Base-by-base conservation (phyloP, 768 basidiomycete species). In the Boletales sp. region DNA sequence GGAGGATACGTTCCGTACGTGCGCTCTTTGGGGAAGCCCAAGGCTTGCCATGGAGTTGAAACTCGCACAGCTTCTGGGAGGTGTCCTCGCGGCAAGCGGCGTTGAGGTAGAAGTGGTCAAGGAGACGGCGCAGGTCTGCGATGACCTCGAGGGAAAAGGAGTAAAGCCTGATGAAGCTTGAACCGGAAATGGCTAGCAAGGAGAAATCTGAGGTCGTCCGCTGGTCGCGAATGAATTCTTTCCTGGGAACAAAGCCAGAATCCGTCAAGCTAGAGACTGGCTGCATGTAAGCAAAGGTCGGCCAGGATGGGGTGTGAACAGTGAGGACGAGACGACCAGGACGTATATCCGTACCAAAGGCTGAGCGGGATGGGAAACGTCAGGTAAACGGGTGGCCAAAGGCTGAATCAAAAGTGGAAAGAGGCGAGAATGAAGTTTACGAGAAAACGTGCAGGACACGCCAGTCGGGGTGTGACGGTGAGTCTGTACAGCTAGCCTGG, bases 21-120 rank as follows among this genome's bases (percentile, higher is more conserved):
- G 81, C 69, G 55, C 75, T 81, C 73, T 86, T 90, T 46, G 86
- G 71, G 54, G 75, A 83, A 33, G 78, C 72, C 87, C 87, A 90
- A 39, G 87, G 87, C 68, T 83, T 88, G 28, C 80, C 81, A 32
- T 81, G 76, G 33, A 90, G 72, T 25, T 74, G 67, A 54, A 87
- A 84, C 68, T 90, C 86, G 64, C 72, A 81, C 49, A 86, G 73
- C 55, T 80, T 81, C 42, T 83, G 78, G 12, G 70, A 56, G 0
- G 70, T 54, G 62, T 86, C 80, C 67, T 87, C 81, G 38, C 82
- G 73, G 47, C 74, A 74, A 45, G 70, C 67, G 39, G 73, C 64
- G 30, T 81, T 72, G 59, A 62, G 68, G 57, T 58, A 70, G 56
- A 60, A 73, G 54, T 61, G 57, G 47, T 84, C 79, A 48, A 89